Evolutionary conservation across 768 basidiomycete species (phyloP).

Genomic region (Pisolithus microcarpus): DNA sequence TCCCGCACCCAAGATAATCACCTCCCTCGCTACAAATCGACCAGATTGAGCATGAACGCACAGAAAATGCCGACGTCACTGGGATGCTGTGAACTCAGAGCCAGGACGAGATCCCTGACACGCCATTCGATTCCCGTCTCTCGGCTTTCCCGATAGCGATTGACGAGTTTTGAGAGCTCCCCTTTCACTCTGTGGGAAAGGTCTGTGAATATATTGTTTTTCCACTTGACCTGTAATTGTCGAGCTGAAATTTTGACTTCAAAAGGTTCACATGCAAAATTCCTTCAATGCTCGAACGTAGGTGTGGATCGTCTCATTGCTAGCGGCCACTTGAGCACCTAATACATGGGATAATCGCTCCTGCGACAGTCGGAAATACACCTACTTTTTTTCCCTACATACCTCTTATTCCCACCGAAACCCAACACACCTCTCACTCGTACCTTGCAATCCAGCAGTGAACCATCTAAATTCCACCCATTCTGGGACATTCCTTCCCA

Average conservation of each 20-base stretch:
- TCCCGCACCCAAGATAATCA: slow-evolving; percentile 91
- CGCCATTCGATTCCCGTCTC: slow-evolving; percentile 37
- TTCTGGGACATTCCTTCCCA: slow-evolving; percentile 60
- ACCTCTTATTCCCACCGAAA: slow-evolving; percentile 85
- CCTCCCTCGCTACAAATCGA: slow-evolving; percentile 71
- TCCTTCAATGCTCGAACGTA: slow-evolving; percentile 77
- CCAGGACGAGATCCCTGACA: slow-evolving; percentile 55
- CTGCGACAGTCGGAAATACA: slow-evolving; percentile 95
- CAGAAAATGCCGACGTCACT: no score
- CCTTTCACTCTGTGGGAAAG: slow-evolving; percentile 55
- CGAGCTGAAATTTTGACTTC: background rate
- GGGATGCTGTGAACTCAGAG: no score
- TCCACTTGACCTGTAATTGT: background rate
- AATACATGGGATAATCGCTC: slow-evolving; percentile 36
- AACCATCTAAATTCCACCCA: slow-evolving; percentile 31
- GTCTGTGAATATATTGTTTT: slow-evolving; percentile 34
- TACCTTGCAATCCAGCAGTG: slow-evolving; percentile 30
- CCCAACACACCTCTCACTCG: slow-evolving; percentile 59
- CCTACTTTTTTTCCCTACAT: slow-evolving; percentile 92
- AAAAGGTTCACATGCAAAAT: slow-evolving; percentile 63
- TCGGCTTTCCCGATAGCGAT: slow-evolving; percentile 49
- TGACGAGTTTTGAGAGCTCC: slow-evolving; percentile 52
- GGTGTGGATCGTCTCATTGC: slow-evolving; percentile 11
- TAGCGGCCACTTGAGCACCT: background rate
- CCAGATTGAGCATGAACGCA: slow-evolving; percentile 83